phyloP scores from a whole-genome alignment of 2,329 filamentous ascomycete genomes.

The Xylaria digitata region DNA sequence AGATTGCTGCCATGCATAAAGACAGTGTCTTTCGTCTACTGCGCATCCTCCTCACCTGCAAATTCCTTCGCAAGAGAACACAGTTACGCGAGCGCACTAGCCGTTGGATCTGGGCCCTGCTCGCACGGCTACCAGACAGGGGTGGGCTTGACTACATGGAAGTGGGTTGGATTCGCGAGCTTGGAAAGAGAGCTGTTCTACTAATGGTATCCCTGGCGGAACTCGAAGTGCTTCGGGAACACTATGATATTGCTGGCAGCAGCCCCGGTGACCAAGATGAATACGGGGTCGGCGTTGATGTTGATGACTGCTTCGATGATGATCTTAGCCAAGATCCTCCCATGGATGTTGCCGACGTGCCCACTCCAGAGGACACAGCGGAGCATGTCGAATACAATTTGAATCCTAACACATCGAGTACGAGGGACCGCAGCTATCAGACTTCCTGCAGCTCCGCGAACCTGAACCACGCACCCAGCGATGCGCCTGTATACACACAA shows the following conservation, averaged over 20 bases:
- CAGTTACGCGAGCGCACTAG: slow-evolving; percentile 75
- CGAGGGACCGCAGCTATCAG: neutral
- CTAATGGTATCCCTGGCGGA: slow-evolving; percentile 66
- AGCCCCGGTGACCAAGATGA: slow-evolving; percentile 48
- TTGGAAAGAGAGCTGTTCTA: slow-evolving; percentile 80
- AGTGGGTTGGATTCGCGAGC: slow-evolving; percentile 78
- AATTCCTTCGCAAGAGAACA: slow-evolving; percentile 69
- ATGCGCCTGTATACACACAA: slow-evolving; percentile 56
- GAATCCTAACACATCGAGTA: neutral
- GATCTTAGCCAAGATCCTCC: slow-evolving; percentile 38
- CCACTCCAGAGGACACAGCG: slow-evolving; percentile 9
- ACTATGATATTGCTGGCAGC: slow-evolving; percentile 52
- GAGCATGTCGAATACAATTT: neutral
- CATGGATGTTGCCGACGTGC: slow-evolving; percentile 45
- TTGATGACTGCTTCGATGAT: slow-evolving; percentile 57
- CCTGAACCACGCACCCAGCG: slow-evolving; percentile 41
- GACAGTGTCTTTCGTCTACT: slow-evolving; percentile 74
- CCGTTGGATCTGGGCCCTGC: slow-evolving; percentile 85
- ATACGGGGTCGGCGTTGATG: slow-evolving; percentile 56
- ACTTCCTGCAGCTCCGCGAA: neutral
- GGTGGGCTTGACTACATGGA: slow-evolving; percentile 81
- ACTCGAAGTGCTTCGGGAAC: slow-evolving; percentile 61
- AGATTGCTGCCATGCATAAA: slow-evolving; percentile 74
- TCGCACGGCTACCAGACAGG: slow-evolving; percentile 78
- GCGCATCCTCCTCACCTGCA: slow-evolving; percentile 71